phyloP scores from a whole-genome alignment of 1,139 yeast genomes.

The Ogataea hybrid region DNA sequence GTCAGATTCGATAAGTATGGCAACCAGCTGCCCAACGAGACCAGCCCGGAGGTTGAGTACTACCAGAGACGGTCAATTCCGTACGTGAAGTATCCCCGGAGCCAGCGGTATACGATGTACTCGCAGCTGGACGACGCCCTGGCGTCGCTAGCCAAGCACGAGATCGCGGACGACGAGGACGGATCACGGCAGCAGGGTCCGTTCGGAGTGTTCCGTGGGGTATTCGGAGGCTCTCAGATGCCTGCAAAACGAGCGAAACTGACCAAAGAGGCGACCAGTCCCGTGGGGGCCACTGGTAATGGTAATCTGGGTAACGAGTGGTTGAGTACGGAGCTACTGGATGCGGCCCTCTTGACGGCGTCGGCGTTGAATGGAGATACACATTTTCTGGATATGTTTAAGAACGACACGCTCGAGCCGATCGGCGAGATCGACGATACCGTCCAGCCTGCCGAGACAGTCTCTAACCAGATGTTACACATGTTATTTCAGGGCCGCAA shows the following conservation, averaged over 20 bases:
- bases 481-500: conserved; percentile 49
- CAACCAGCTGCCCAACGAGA: conserved; percentile 30
- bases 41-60: conserved; percentile 40
- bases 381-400: conserved; percentile 54
- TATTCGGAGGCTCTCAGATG: neutral
- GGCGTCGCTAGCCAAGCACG: conserved; percentile 52
- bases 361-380: conserved; percentile 68
- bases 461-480: conserved; percentile 46
- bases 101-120: conserved; percentile 62
- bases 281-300: neutral
- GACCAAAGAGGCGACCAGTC: conserved; percentile 2
- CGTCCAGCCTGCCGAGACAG: conserved; percentile 21
- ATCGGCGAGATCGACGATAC: conserved; percentile 9
- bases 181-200: conserved; percentile 69
- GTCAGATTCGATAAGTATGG: conserved; percentile 34
- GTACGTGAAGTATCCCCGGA: conserved; percentile 65
- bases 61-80: conserved; percentile 74
- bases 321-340: conserved; percentile 68
- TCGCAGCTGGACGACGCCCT: conserved; percentile 82
- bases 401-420: conserved; percentile 24
- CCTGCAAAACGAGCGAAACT: conserved; percentile 19
- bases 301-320: conserved; percentile 43
- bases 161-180: conserved; percentile 40
- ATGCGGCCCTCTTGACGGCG: conserved; percentile 70
- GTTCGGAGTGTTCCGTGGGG: conserved; percentile 72